Evolutionary conservation across 2,329 filamentous ascomycete species (phyloP).

Genomic region (Metarhizium brunneum): DNA sequence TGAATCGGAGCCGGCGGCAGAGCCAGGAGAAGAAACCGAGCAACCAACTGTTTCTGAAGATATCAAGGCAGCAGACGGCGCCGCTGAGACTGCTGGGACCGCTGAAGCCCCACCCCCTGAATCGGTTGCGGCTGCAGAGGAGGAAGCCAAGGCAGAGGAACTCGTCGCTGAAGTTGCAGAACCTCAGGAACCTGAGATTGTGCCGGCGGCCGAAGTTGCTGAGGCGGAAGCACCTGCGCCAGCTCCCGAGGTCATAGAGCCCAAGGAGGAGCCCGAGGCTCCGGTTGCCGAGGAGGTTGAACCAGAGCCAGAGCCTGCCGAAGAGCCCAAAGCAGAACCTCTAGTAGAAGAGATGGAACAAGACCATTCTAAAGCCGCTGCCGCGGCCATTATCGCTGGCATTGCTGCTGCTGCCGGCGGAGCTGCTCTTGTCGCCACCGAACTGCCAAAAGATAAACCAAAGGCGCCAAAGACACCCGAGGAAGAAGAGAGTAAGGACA

Average conservation of each 20-base stretch:
- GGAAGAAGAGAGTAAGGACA: slow-evolving; percentile 30
- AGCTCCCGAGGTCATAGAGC: not conserved
- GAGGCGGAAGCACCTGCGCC: not conserved
- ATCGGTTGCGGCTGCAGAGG: not conserved
- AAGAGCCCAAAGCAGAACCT: not conserved
- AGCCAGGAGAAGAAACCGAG: not conserved
- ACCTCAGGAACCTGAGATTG: not conserved
- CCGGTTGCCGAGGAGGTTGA: not conserved
- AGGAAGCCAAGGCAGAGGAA: not conserved
- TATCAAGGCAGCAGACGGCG: not conserved
- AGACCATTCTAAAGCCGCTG: not conserved
- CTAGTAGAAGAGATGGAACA: not conserved
- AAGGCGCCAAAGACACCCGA: slow-evolving; percentile 9
- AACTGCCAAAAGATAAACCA: not conserved
- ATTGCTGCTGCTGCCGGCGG: slow-evolving; percentile 1
- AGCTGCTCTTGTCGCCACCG: slow-evolving; percentile 4
- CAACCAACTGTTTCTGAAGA: not conserved
- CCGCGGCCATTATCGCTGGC: not conserved
- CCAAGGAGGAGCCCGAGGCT: not conserved
- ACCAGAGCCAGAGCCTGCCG: not conserved
- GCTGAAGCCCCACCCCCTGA: not conserved
- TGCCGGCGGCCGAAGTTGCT: not conserved
- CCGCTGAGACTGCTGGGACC: not conserved
- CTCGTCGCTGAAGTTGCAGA: slow-evolving; percentile 1
- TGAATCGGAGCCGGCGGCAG: slow-evolving; percentile 1